A percentile compares a stretch with the other conserved stretches of the same genome.
Evolutionary conservation across 805 yeast species (phyloP).

Genomic region (Ogataea pini): DNA sequence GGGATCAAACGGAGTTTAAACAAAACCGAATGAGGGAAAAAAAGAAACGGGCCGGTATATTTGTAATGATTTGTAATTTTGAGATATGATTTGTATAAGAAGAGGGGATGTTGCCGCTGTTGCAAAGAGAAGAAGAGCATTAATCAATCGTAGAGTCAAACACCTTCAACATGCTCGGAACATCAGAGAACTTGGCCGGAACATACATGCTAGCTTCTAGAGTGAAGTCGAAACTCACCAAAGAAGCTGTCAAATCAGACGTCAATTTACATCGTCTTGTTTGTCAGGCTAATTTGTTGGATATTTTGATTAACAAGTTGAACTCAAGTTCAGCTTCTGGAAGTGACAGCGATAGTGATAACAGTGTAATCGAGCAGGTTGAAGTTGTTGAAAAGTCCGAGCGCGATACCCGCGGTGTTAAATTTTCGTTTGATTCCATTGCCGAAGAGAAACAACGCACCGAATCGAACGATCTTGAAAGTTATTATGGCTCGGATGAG

Average conservation of each 20-base stretch:
- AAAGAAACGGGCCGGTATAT: conserved; percentile 7
- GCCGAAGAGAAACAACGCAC: neutral
- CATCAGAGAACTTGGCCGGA: conserved; percentile 36
- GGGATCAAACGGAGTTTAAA: conserved; percentile 1
- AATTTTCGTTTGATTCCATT: conserved; percentile 22
- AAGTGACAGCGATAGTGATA: conserved; percentile 5
- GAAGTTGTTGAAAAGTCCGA: neutral
- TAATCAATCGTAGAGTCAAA: too few species aligned
- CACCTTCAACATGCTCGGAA: neutral
- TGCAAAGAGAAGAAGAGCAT: too few species aligned
- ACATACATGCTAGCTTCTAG: conserved; percentile 62
- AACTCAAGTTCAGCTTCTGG: conserved; percentile 15
- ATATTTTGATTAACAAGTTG: conserved; percentile 58
- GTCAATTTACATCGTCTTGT: conserved; percentile 59
- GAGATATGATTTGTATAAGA: conserved; percentile 4
- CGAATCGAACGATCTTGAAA: conserved; percentile 17
- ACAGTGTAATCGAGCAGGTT: neutral
- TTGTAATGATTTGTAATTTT: neutral
- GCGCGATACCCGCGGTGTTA: conserved; percentile 11
- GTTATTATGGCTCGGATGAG: conserved; percentile 28
- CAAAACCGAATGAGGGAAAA: conserved; percentile 7
- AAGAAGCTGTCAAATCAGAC: conserved; percentile 59
- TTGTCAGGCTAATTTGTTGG: conserved; percentile 71
- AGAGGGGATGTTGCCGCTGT: conserved; percentile 4
- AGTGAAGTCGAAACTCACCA: conserved; percentile 63